A percentile compares a stretch with the other conserved stretches of the same genome.
Conservation (phyloP, 345 rosid species). For the Eucalyptus tenuipes region DNA sequence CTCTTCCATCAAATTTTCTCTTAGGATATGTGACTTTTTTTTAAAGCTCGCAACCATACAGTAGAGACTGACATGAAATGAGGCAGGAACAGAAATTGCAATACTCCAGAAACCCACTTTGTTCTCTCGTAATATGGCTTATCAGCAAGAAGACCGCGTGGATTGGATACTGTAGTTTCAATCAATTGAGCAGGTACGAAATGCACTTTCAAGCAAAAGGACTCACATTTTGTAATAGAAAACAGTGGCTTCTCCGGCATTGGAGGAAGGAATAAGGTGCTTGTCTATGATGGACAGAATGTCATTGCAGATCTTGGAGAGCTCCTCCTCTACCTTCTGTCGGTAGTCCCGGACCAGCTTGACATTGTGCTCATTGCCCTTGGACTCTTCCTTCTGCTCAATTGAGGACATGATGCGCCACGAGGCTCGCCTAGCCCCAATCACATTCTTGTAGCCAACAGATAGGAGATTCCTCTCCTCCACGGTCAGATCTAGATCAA, state of each 20-base stretch:
- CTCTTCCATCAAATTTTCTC: neutral
- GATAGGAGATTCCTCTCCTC: conserved; percentile 98
- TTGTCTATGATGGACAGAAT: conserved; percentile 78
- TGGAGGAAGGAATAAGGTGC: conserved; percentile 72
- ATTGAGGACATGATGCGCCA: conserved; percentile 99
- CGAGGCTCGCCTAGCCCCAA: conserved; percentile 88
- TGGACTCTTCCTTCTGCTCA: conserved; percentile 91
- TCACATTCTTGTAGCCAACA: conserved; percentile 91
- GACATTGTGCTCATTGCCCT: conserved; percentile 81
- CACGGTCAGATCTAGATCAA: conserved; percentile 76
- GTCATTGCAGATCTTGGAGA: conserved; percentile 70
- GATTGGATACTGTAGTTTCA: neutral
- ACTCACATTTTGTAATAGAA: conserved; percentile 95
- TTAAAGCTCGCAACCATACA: neutral
- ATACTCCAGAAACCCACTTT: neutral
- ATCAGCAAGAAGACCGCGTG: neutral
- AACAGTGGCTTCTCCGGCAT: conserved; percentile 90
- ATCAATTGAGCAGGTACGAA: neutral
- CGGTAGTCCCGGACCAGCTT: conserved; percentile 71
- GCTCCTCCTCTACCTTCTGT: conserved; percentile 93
- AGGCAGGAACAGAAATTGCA: neutral
- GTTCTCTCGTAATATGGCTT: neutral
- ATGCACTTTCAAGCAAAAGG: neutral
- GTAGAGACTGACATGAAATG: neutral
- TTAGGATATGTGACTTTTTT: neutral